Base-by-base conservation (phyloP, 2,329 filamentous ascomycete species). In the Pyrenophora graminea region DNA sequence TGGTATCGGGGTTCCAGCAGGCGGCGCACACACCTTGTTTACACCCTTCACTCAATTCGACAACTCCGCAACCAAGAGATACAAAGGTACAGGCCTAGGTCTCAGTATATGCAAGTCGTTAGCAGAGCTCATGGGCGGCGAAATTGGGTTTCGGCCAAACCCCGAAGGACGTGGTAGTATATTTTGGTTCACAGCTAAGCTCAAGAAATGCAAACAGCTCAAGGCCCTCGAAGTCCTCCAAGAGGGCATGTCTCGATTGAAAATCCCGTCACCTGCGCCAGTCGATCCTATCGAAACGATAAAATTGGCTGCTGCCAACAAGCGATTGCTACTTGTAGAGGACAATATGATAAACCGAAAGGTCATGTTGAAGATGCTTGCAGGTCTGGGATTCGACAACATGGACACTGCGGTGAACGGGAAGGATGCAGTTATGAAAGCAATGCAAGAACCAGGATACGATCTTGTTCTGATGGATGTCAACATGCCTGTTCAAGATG, bases 51-150 rank as follows among this genome's bases (percentile, higher is more conserved):
- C 76, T 6, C 81, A 82, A 57, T 78, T 82, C 48, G 80, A 82
- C 53, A 79, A 79, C 46, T 79, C 78, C 2, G 75, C 76, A n/a
- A 79, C 77, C 2, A 80, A 81, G 56, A 74, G 74, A 42, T 82
- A 80, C 50, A 80, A 82, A 54, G 81, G 82, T 3, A 84, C 81
- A 4, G 82, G 82, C 0, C 69, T 85, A 2, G 82, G 82, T 2
- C 68, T 85, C 3, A 81, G 80, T 8, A 85, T 85, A 32, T 82
- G 80, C 55, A 84, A 83, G 60, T 81, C 77, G 45, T 63, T 85
- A 9, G 78, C 77, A 1, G 79, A 82, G 60, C 72, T 83, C 19
- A 83, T 84, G 81, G 80, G 79, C 18, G 83, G 83, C 1, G 67
- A 76, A 3, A 76, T 82, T 15, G 78, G 79, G 4, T 80, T 75